Conservation (phyloP, 2,329 filamentous ascomycete species). For the Penicillium hordei region DNA sequence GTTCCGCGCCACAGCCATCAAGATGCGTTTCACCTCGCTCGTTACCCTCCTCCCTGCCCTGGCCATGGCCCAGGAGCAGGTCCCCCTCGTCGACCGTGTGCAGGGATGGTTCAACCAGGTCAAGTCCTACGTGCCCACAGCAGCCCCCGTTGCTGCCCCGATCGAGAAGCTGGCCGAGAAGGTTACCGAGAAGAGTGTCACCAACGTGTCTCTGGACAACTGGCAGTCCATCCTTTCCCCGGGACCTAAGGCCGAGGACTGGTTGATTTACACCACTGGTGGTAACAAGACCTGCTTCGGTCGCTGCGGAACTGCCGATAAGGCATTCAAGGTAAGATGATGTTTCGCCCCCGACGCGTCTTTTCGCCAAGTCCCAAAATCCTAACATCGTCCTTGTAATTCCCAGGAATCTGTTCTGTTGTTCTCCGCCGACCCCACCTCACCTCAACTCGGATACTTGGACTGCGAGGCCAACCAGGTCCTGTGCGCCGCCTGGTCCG, state of each 20-base stretch:
- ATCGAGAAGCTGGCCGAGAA: conserved; percentile 49
- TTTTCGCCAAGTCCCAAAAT: not conserved
- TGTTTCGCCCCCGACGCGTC: not conserved
- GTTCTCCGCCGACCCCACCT: conserved; percentile 53
- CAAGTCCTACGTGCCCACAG: conserved; percentile 56
- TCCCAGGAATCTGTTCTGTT: conserved; percentile 53
- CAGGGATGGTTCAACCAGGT: conserved; percentile 53
- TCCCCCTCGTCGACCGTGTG: conserved; percentile 50
- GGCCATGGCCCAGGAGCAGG: conserved; percentile 59
- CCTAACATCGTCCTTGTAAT: conserved; percentile 1
- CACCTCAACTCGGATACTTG: conserved; percentile 58
- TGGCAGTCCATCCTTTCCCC: conserved; percentile 55
- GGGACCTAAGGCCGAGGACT: conserved; percentile 49
- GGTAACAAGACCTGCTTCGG: conserved; percentile 66
- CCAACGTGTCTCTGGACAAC: conserved; percentile 56
- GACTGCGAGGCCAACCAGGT: conserved; percentile 60
- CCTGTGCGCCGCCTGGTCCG: conserved; percentile 62
- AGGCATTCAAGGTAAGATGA: conserved; percentile 50
- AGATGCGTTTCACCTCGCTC: conserved; percentile 55
- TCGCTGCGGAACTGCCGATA: conserved; percentile 55
- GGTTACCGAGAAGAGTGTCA: conserved; percentile 52
- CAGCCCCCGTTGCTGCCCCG: conserved; percentile 36
- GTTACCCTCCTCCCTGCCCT: conserved; percentile 51
- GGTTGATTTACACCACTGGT: conserved; percentile 62
- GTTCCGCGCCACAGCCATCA: conserved; percentile 29